Conservation (phyloP, 805 yeast genomes). For the Candida xiaguanensis region DNA sequence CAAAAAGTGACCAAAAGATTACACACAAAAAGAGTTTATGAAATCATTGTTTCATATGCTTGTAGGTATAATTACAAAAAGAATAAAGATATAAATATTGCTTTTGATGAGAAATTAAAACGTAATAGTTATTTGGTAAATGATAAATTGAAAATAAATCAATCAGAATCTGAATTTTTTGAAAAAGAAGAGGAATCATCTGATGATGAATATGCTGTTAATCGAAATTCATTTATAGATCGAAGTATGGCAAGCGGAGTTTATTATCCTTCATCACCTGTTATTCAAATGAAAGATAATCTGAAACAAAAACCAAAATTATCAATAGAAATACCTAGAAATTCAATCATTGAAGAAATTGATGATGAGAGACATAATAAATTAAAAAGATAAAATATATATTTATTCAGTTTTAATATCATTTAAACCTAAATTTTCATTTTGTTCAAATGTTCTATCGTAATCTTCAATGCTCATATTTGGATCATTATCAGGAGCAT, state of each 20-base stretch:
- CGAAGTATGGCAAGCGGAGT: constrained; percentile 16
- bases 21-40: constrained; percentile 39
- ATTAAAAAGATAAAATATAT: too few species aligned
- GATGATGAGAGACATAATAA: constrained; percentile 14
- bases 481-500: constrained; percentile 98
- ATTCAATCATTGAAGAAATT: constrained; percentile 13
- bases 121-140: constrained; percentile 25
- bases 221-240: constrained; percentile 6
- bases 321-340: constrained; percentile 1
- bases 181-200: constrained; percentile 8
- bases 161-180: constrained; percentile 7
- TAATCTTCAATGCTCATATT: constrained; percentile 88
- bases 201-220: not conserved
- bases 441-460: constrained; percentile 84
- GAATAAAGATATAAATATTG: constrained; percentile 22
- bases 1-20: constrained; percentile 52
- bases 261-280: constrained; percentile 30
- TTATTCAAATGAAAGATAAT: constrained; percentile 4
- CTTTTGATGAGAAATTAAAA: constrained; percentile 19
- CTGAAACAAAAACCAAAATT: constrained; percentile 3
- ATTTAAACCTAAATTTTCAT: constrained; percentile 84
- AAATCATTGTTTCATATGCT: constrained; percentile 45
- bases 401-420: constrained; percentile 39
- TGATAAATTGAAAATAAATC: constrained; percentile 8
- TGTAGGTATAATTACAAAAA: constrained; percentile 44